Evolutionary conservation across 2,329 filamentous ascomycete species (phyloP), one percentile per base, ranked within the genome.

Genomic region (Fusarium clavum): DNA sequence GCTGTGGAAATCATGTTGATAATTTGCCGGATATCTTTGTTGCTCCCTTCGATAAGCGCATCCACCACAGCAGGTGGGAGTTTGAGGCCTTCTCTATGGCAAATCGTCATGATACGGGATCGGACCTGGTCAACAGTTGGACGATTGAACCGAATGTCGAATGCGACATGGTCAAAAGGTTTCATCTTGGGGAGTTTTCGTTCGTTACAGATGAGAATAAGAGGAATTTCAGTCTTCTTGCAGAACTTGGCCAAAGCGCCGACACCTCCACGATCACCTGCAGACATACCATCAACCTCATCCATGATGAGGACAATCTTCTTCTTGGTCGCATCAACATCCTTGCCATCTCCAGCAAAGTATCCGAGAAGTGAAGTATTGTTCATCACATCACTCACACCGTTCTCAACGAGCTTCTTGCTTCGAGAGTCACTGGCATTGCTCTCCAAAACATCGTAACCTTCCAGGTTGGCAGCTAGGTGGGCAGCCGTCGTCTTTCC

Each of bases 141-240:
- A 29, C 94, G 90, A 76, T 92, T 89, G 85, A 99, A 99, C 45
- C 90, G 90, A 69, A 99, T 83, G 70, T 98, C 94, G 75, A 88
- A 94, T 4, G 93, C 91, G 55, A 92, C 91, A 75, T 89, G 88
- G 78, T 98, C 94, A 77, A 99, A 99, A 1, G 96, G 96, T 81
- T 95, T 98, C 96, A 99, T 99, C 86, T 99, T 99, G 30, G 92
- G 96, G 67, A 94, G 83, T 71, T 88, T 90, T 73, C 96, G 91
- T 77, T 99, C 96, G 79, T 99, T 99, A 87, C 96, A 99, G 73
- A 99, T 98, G 57, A 99, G 86, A 73, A 99, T 98, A 78, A 99
- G 91, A 1, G 96, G 96, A 25, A 99, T 90, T 73, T 96, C 90
- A 0, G 94, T 96, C 85, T 97, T 98, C 83, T 93, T 97, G 85